Conservation (phyloP, 352 stramenopile genomes). For the Pythium dissimile region DNA sequence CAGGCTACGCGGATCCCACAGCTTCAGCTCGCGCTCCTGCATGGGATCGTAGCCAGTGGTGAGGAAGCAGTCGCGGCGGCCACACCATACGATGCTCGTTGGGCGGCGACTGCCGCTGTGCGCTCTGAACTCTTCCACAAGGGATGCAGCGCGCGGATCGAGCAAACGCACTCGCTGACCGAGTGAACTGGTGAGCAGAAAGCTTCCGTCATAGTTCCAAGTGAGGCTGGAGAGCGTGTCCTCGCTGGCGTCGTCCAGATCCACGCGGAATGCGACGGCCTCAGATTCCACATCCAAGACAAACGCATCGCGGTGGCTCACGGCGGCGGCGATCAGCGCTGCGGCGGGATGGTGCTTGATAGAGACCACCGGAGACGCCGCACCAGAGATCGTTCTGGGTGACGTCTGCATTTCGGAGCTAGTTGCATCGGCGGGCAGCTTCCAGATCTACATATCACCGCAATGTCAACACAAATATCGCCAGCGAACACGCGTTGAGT, state of each 20-base stretch:
- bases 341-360: conserved; percentile 60
- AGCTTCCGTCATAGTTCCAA: conserved; percentile 75
- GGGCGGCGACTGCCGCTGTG: conserved; percentile 45
- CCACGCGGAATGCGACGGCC: conserved; percentile 8
- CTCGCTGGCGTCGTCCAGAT: conserved; percentile 6
- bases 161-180: conserved; percentile 47
- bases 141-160: conserved; percentile 41
- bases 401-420: conserved; percentile 16
- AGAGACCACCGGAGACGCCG: conserved; percentile 26
- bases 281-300: conserved; percentile 50
- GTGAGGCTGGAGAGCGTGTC: conserved; percentile 14
- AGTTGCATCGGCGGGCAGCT: conserved; percentile 26
- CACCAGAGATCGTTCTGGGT: conserved; percentile 12
- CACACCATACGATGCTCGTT: conserved; percentile 58
- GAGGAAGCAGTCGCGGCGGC: conserved; percentile 44
- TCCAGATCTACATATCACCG: conserved; percentile 64
- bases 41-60: conserved; percentile 58
- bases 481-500: no score
- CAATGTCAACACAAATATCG: no score
- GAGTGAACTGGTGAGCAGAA: conserved; percentile 37
- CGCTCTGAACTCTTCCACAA: conserved; percentile 23
- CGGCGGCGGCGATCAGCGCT: conserved; percentile 36
- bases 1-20: conserved; percentile 69
- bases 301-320: conserved; percentile 33
- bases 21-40: conserved; percentile 73